Evolutionary conservation across 371 early-diverging fungal species (phyloP).

Genomic region (Lichtheimia ornata): DNA sequence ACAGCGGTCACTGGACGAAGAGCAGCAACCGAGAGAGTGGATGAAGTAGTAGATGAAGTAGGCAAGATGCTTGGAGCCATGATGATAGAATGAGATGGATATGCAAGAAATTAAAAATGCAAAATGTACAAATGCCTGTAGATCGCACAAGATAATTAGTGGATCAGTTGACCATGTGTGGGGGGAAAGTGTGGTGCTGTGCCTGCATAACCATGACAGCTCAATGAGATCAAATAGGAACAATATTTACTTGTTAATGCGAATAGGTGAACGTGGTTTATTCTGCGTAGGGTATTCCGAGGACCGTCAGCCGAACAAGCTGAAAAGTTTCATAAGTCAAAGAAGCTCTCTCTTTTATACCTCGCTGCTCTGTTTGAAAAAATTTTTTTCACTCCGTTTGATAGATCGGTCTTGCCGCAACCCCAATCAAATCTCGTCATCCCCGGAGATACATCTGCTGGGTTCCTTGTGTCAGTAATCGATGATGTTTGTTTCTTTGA

Average conservation of each 20-base stretch:
- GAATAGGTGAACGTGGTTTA: constrained; percentile 9
- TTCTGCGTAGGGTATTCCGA: constrained; percentile 33
- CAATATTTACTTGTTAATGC: constrained; percentile 7
- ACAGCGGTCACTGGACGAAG: constrained; percentile 57
- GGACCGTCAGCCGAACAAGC: constrained; percentile 51
- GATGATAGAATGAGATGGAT: constrained; percentile 13
- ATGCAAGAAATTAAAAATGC: neutral
- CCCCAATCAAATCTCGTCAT: no score
- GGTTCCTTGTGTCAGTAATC: no score
- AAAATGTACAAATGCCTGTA: constrained; percentile 5
- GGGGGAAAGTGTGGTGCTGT: neutral
- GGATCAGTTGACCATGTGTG: neutral
- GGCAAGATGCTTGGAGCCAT: constrained; percentile 44
- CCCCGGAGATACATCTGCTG: no score
- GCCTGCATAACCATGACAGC: no score
- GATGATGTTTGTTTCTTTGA: no score
- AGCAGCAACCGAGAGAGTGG: constrained; percentile 36
- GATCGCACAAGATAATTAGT: no score
- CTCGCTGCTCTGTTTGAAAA: constrained; percentile 6
- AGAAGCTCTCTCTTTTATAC: constrained; percentile 10
- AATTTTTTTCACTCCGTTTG: constrained; percentile 13
- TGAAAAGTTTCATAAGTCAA: constrained; percentile 34
- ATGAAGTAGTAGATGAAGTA: constrained; percentile 35
- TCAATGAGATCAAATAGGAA: neutral
- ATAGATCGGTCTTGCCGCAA: no score